Evolutionary conservation across 2,329 filamentous ascomycete species (phyloP).

Genomic region (Drechslerella coelobrocha): DNA sequence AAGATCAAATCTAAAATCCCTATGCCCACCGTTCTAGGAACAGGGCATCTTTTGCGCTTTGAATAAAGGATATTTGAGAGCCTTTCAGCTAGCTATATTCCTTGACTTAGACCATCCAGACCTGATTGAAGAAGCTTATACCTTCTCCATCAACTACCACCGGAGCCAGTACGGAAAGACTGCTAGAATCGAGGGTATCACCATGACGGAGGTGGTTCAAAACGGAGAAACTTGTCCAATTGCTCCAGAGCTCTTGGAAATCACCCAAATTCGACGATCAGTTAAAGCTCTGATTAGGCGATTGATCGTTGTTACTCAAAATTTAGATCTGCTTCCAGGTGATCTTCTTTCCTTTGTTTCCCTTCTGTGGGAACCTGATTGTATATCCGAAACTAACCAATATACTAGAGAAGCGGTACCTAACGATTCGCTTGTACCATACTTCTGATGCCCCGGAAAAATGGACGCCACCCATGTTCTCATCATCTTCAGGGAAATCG

Average conservation of each 20-base stretch:
- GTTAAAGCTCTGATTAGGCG: conserved; percentile 53
- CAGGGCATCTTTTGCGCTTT: conserved; percentile 55
- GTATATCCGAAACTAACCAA: conserved; percentile 23
- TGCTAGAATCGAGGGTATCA: conserved; percentile 24
- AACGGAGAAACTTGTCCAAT: conserved; percentile 13
- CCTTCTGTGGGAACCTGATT: not conserved
- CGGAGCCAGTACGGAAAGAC: conserved; percentile 36
- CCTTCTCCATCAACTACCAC: conserved; percentile 55
- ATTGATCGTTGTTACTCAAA: conserved; percentile 53
- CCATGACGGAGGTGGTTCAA: conserved; percentile 12
- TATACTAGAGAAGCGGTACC: conserved; percentile 53
- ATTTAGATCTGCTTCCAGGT: conserved; percentile 54
- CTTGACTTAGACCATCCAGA: conserved; percentile 53
- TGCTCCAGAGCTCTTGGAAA: conserved; percentile 10
- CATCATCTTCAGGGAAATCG: conserved; percentile 48
- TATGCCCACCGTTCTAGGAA: conserved; percentile 46
- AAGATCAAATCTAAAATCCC: not conserved
- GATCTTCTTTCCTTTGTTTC: conserved; percentile 4
- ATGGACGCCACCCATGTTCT: conserved; percentile 54
- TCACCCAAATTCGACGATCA: conserved; percentile 25
- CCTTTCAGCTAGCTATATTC: conserved; percentile 54
- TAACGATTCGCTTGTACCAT: conserved; percentile 55
- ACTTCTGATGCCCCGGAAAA: conserved; percentile 52
- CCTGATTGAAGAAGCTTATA: conserved; percentile 55
- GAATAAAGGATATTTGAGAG: conserved; percentile 53